Conservation (phyloP, 1,139 yeast species). For the Diutina scorzettiae region DNA sequence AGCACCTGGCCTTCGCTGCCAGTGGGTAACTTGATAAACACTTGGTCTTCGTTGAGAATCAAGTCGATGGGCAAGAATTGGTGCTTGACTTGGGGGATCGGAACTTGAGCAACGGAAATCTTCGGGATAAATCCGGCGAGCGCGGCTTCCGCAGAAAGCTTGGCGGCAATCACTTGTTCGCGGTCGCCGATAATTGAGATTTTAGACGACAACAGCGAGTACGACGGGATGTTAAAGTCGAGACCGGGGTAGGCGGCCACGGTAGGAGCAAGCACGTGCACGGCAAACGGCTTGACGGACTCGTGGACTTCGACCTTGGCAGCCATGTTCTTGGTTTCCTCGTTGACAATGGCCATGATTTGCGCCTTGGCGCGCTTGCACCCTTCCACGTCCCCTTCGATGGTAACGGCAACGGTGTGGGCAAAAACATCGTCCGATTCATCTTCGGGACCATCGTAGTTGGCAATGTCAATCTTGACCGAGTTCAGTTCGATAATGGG, state of each 20-base stretch:
- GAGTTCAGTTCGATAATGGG: conserved; percentile 65
- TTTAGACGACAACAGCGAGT: conserved; percentile 18
- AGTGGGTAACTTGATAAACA: conserved; percentile 49
- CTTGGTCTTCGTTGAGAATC: conserved; percentile 42
- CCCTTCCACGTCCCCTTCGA: conserved; percentile 83
- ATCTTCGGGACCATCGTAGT: conserved; percentile 18
- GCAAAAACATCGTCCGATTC: conserved; percentile 34
- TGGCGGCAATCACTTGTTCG: conserved; percentile 40
- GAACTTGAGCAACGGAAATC: conserved; percentile 24
- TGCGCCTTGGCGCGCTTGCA: conserved; percentile 60
- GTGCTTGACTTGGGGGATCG: conserved; percentile 32
- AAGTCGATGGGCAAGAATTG: conserved; percentile 34
- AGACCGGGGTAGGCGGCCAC: neutral
- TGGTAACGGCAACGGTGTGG: conserved; percentile 43
- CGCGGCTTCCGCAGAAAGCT: conserved; percentile 31
- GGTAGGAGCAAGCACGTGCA: neutral
- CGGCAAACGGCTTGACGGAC: conserved; percentile 40
- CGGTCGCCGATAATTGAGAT: conserved; percentile 52
- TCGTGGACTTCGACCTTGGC: conserved; percentile 37
- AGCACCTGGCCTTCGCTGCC: conserved; percentile 36
- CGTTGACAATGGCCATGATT: conserved; percentile 64
- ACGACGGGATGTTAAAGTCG: conserved; percentile 12
- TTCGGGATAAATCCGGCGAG: conserved; percentile 35
- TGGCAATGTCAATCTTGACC: conserved; percentile 66
- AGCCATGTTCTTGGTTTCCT: conserved; percentile 52